Conservation (phyloP, 805 yeast species). For the Pachysolen tannophilus region DNA sequence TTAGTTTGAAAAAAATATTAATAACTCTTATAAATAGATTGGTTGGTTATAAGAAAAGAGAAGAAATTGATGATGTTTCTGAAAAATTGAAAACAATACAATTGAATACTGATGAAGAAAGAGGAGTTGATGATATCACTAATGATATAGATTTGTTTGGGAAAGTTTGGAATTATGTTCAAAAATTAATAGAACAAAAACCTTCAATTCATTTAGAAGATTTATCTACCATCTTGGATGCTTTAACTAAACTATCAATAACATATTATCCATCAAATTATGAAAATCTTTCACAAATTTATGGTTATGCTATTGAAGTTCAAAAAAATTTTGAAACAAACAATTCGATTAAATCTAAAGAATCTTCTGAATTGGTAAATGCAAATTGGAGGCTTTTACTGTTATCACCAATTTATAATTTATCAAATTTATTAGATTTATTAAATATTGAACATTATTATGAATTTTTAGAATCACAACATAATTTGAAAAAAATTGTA, state of each 20-base stretch:
- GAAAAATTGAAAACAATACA: slow-evolving; percentile 11
- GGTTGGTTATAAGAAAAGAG: slow-evolving; percentile 41
- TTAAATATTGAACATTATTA: slow-evolving; percentile 41
- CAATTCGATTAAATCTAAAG: slow-evolving; percentile 17
- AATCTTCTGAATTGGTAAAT: slow-evolving; percentile 15
- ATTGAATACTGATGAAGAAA: slow-evolving; percentile 1
- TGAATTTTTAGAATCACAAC: slow-evolving; percentile 47
- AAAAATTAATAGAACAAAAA: slow-evolving; percentile 43
- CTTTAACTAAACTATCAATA: slow-evolving; percentile 57
- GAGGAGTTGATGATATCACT: slow-evolving; percentile 10
- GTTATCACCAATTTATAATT: slow-evolving; percentile 39
- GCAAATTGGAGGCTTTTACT: slow-evolving; percentile 38
- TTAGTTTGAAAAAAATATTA: slow-evolving; percentile 59
- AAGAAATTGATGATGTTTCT: slow-evolving; percentile 13
- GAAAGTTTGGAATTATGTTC: slow-evolving; percentile 59
- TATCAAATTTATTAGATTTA: slow-evolving; percentile 30
- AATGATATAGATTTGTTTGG: slow-evolving; percentile 38
- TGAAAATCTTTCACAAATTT: slow-evolving; percentile 54
- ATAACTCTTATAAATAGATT: slow-evolving; percentile 67
- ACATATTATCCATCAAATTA: slow-evolving; percentile 57
- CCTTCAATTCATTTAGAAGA: slow-evolving; percentile 66
- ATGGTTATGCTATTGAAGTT: slow-evolving; percentile 41
- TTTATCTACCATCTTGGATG: slow-evolving; percentile 53
- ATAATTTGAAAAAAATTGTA: slow-evolving; percentile 45
- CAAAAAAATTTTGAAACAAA: no score